phyloP scores from a whole-genome alignment of 2,329 filamentous ascomycete species.

The Colletotrichum sublineola region DNA sequence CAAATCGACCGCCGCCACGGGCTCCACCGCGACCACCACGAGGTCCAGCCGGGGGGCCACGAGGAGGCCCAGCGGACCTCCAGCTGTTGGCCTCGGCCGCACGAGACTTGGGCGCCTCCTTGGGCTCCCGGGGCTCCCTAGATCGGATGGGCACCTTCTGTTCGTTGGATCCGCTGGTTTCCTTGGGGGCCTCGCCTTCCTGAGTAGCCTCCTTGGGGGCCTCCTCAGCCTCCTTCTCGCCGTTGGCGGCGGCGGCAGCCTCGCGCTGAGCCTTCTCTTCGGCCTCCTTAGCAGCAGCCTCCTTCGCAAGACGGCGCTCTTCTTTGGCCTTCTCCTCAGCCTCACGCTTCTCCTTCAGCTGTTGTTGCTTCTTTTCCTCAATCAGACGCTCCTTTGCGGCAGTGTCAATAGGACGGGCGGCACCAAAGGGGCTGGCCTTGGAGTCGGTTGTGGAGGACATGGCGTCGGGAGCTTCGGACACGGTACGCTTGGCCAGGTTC shows the following conservation, averaged over 20 bases:
- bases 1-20: constrained; percentile 60
- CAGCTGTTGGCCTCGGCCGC: constrained; percentile 72
- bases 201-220: constrained; percentile 46
- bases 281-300: constrained; percentile 72
- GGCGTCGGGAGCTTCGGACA: constrained; percentile 76
- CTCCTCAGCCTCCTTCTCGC: constrained; percentile 47
- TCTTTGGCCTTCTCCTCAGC: constrained; percentile 88
- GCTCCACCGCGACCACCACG: constrained; percentile 44
- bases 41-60: constrained; percentile 59
- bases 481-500: constrained; percentile 91
- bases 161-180: constrained; percentile 57
- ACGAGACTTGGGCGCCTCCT: constrained; percentile 65
- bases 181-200: constrained; percentile 49
- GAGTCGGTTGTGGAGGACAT: constrained; percentile 71
- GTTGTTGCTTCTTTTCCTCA: constrained; percentile 85
- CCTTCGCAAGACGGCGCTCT: constrained; percentile 75
- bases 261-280: constrained; percentile 60
- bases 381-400: constrained; percentile 89
- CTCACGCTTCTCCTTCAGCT: constrained; percentile 85
- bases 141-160: constrained; percentile 60
- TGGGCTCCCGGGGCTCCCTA: constrained; percentile 57
- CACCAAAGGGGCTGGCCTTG: constrained; percentile 94
- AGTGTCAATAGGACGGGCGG: constrained; percentile 93
- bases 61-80: constrained; percentile 66
- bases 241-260: constrained; percentile 50